These are phyloP conservation scores for Suillus tomentosus DNA, from an alignment of 768 basidiomycete genomes.

Conservation along the genomic window DNA sequence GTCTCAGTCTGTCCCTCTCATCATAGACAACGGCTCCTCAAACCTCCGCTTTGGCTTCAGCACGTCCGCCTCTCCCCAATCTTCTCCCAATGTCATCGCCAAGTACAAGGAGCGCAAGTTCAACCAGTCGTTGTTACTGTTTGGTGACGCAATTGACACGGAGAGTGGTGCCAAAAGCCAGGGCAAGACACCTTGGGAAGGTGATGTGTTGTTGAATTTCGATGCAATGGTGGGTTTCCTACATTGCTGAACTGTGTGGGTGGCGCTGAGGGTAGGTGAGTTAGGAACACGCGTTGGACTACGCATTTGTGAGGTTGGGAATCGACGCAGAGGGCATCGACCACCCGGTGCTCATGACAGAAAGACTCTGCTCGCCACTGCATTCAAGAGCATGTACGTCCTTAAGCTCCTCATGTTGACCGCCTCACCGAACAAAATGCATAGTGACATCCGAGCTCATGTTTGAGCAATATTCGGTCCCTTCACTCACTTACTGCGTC, in stretches of 20 bases:
- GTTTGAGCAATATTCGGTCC: constrained; percentile 90
- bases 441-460: constrained; percentile 94
- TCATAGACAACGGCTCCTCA: constrained; percentile 90
- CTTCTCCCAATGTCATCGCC: constrained; percentile 71
- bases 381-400: constrained; percentile 82
- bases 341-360: constrained; percentile 93
- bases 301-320: constrained; percentile 84
- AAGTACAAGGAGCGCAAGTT: constrained; percentile 89
- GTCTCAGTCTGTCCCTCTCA: constrained; percentile 58
- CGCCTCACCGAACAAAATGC: constrained; percentile 1
- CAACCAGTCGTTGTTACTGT: constrained; percentile 81
- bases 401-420: background rate
- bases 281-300: constrained; percentile 95
- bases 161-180: constrained; percentile 84
- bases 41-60: constrained; percentile 84
- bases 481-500: constrained; percentile 83
- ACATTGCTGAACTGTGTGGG: constrained; percentile 5
- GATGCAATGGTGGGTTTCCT: constrained; percentile 81
- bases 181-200: constrained; percentile 87
- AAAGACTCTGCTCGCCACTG: constrained; percentile 83
- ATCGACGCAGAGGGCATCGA: constrained; percentile 75
- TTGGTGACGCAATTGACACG: constrained; percentile 84
- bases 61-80: constrained; percentile 54
- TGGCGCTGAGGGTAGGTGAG: constrained; percentile 6
- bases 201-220: constrained; percentile 87